Evolutionary conservation across 106 monocot genomes (phyloP).

Genomic region (Dendrobium catenatum): DNA sequence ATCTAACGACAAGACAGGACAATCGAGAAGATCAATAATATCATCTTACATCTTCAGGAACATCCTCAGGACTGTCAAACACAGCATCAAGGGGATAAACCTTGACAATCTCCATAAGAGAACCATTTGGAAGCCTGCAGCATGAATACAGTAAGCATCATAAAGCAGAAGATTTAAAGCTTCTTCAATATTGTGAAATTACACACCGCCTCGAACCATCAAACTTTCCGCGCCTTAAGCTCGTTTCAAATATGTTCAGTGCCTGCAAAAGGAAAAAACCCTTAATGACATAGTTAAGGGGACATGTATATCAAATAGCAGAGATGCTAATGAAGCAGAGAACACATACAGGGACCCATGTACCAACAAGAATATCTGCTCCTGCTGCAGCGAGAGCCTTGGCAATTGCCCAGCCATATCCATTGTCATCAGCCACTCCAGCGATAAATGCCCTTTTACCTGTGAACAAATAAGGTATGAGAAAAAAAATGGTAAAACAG

Average conservation of each 20-base stretch:
- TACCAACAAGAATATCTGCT: slow-evolving; percentile 97
- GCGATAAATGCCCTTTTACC: slow-evolving; percentile 98
- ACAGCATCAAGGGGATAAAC: slow-evolving; percentile 93
- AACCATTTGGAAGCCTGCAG: slow-evolving; percentile 79
- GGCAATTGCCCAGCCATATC: slow-evolving; percentile 98
- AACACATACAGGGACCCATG: slow-evolving; percentile 96
- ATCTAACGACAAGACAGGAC: neutral
- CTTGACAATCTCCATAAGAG: slow-evolving; percentile 86
- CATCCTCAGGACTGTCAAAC: slow-evolving; percentile 81
- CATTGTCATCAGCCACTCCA: slow-evolving; percentile 97
- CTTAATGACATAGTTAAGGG: neutral
- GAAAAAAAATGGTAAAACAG: neutral
- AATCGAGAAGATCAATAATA: neutral
- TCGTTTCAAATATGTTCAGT: slow-evolving; percentile 93
- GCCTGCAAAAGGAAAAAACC: slow-evolving; percentile 35
- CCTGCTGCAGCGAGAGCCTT: slow-evolving; percentile 96
- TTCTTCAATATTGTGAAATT: slow-evolving; percentile 1
- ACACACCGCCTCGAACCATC: slow-evolving; percentile 68
- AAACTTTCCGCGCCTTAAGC: slow-evolving; percentile 89
- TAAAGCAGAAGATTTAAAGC: neutral
- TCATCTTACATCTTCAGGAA: slow-evolving; percentile 81
- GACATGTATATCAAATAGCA: neutral
- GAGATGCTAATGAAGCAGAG: neutral
- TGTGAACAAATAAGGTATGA: slow-evolving; percentile 11
- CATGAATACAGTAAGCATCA: neutral